Conservation (phyloP, 306 rosid species). For the Prinsepia uniflora region DNA sequence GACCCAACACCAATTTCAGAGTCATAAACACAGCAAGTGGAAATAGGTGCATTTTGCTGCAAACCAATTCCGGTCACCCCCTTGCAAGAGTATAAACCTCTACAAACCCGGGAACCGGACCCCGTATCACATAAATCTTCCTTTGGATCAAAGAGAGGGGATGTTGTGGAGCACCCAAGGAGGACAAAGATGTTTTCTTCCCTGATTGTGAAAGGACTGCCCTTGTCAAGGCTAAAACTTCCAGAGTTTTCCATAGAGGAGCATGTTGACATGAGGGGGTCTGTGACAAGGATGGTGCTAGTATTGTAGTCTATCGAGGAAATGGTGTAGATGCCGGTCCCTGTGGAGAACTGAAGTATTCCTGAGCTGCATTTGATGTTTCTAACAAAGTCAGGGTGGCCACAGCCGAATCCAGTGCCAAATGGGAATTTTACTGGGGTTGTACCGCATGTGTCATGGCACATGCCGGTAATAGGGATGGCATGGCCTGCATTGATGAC, state of each 20-base stretch:
- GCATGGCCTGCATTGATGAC: conserved; percentile 14
- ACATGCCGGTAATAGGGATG: conserved; percentile 30
- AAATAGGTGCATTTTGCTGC: conserved; percentile 35
- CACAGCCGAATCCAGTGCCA: conserved; percentile 54
- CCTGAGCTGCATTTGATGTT: conserved; percentile 40
- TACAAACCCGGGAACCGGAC: conserved; percentile 40
- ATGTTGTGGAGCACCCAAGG: conserved; percentile 53
- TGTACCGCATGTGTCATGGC: conserved; percentile 34
- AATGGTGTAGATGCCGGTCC: conserved; percentile 39
- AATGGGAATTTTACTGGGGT: conserved; percentile 47
- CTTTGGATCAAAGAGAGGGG: conserved; percentile 41
- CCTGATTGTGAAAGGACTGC: conserved; percentile 39
- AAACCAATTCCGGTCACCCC: conserved; percentile 47
- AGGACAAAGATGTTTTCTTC: conserved; percentile 44
- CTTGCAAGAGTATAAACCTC: conserved; percentile 51
- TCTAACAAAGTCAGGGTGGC: conserved; percentile 50
- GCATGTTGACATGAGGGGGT: conserved; percentile 51
- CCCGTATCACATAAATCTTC: conserved; percentile 51
- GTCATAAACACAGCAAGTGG: conserved; percentile 55
- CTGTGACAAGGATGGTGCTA: conserved; percentile 35
- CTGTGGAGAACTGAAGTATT: conserved; percentile 40
- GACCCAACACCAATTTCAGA: conserved; percentile 30
- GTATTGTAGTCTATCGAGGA: conserved; percentile 47
- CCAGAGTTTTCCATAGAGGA: conserved; percentile 53
- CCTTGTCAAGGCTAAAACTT: conserved; percentile 38